Base-by-base conservation (phyloP, 1,284 basidiomycete genomes). In the Ceraceosorus guamensis region DNA sequence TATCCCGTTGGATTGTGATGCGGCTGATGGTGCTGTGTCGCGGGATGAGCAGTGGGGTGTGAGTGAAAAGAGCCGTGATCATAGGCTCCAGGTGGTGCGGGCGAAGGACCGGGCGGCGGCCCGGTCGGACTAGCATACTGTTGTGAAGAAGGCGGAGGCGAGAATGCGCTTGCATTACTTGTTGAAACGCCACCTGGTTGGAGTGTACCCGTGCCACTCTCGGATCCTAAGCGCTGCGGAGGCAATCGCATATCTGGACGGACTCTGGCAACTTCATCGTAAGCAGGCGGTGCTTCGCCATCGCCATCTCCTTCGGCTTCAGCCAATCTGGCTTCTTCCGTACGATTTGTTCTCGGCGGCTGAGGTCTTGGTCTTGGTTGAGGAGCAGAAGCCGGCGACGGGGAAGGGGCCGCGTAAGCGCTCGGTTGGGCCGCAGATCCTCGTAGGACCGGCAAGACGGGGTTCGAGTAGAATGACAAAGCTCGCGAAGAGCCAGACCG, bases 221-320 rank as follows among this genome's bases (percentile, higher is more conserved):
- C n/a, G 30, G 32, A 16, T 35, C 51, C 54, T 16, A n/a, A 6
- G 24, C 54, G 30, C 46, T 56, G 55, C 37, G 55, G 55, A 7
- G 55, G 55, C 16, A 57, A 37, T 11, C 16, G 41, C 11, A 16
- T 35, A 34, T 35, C 48, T n/a, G 18, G 39, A 6, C 24, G 50
- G 33, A 46, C 37, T 30, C 24, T 47, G 5, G 48, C 24, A 30
- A 53, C 55, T n/a, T 53, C 49, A 13, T 43, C 52, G 39, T 57
- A 57, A 5, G 53, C 18, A 5, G 55, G 55, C 10, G 55, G 55
- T 14, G 55, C 55, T 35, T 57, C 55, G 7, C 55, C 55, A 14
- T 52, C 50, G 30, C 48, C 55, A 35, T 55, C 43, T n/a, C n/a
- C n/a, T n/a, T n/a, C n/a, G 10, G n/a, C 32, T 30, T 33, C 41